Base-by-base conservation (phyloP, 352 stramenopile genomes). In the Globisporangium irregulare region DNA sequence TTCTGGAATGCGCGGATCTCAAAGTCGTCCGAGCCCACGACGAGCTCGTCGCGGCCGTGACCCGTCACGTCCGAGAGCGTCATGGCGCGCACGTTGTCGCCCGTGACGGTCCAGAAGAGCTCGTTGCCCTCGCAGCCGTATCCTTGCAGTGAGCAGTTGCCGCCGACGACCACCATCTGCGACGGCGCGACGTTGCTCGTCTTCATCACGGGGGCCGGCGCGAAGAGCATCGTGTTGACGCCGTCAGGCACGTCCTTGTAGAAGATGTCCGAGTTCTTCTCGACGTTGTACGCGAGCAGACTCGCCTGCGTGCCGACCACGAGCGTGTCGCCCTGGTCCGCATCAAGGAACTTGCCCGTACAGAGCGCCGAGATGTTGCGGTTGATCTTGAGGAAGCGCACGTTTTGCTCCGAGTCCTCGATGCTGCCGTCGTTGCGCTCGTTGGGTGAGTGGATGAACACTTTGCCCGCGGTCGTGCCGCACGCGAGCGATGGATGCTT, bases 261-360 rank as follows among this genome's bases (percentile, higher is more conserved):
- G 76, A 98, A 98, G 22, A 96, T 92, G 59, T 98, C 93, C 56
- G 86, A 90, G 75, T 98, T 98, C 54, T 95, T 94, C 67, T 98
- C 89, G 10, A 98, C 87, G 67, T 98, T 91, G 77, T 97, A 98
- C 5, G 88, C 91, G 20, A 98, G 72, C 24, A 98, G 66, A 79
- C 90, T 98, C 46, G 86, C 91, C 63, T 96, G 77, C 20, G 90
- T 97, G 50, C 92, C 92, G 25, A 98, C 87, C 24, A 98, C 76
- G 25, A 98, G 82, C 41, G 82, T 91, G 69, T 98, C 92, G 14
- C 77, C 77, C 2, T 66, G 64, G 58, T 95, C 86, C 1, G 73
- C 25, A 6, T 75, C 70, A 10, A 84, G 75, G 25, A 95, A 93
- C 57, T 85, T 89, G 38, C 90, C 90, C n/a, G 84, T 74, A 50